These are phyloP conservation scores for Pyricularia sp. DNA, from an alignment of 2,329 filamentous ascomycete genomes.

Conservation along the genomic window DNA sequence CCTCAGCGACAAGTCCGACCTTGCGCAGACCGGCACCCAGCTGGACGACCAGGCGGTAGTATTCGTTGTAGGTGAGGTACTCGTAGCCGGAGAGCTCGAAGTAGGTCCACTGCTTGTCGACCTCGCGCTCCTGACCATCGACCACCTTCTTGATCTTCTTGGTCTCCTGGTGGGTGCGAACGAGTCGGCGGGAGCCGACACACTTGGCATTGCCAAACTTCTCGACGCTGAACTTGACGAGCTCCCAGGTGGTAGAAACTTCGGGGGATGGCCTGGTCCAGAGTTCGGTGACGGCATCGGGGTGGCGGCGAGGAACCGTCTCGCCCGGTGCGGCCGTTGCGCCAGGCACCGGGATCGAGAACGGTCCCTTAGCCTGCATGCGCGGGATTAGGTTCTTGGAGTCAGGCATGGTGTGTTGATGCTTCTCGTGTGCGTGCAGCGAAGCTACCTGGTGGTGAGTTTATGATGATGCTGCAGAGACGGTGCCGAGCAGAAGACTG, in stretches of 20 bases:
- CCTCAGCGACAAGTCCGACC: constrained; percentile 58
- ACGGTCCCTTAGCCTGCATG: constrained; percentile 51
- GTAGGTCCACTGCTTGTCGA: constrained; percentile 82
- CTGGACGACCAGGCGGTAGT: constrained; percentile 59
- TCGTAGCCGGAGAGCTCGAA: constrained; percentile 75
- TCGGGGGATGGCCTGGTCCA: constrained; percentile 50
- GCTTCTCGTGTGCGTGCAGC: neutral
- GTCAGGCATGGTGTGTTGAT: constrained; percentile 5
- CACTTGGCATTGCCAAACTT: constrained; percentile 57
- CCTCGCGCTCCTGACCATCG: constrained; percentile 67
- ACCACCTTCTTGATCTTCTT: constrained; percentile 87
- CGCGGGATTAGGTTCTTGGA: constrained; percentile 26
- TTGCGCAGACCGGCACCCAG: constrained; percentile 63
- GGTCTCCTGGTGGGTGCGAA: constrained; percentile 71
- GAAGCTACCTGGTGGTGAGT: neutral
- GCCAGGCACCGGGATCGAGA: constrained; percentile 59
- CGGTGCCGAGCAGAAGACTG: neutral
- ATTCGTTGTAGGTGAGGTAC: constrained; percentile 70
- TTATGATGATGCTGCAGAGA: neutral
- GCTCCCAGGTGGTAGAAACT: constrained; percentile 66
- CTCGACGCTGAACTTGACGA: constrained; percentile 57
- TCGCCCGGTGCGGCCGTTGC: constrained; percentile 55
- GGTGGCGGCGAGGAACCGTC: constrained; percentile 63
- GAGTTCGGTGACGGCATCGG: constrained; percentile 51
- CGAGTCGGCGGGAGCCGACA: constrained; percentile 61